Conservation (phyloP, 805 yeast species). For the Candida koratica region DNA sequence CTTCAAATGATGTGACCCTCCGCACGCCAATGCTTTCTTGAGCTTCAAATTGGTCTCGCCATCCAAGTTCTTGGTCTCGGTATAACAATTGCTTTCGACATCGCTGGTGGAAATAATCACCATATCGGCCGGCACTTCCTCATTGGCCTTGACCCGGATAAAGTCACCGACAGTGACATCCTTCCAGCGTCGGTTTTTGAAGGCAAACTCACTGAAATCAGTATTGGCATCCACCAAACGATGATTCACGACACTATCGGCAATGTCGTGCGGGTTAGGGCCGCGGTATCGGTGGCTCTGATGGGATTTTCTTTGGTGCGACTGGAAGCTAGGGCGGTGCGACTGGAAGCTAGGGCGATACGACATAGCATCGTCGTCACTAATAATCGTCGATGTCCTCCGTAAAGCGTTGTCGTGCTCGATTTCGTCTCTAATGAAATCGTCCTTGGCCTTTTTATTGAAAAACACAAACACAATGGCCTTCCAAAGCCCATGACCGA, state of each 20-base stretch:
- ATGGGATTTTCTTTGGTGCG: constrained; percentile 12
- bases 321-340: constrained; percentile 6
- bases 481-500: constrained; percentile 20
- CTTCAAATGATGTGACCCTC: constrained; percentile 42
- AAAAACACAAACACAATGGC: constrained; percentile 23
- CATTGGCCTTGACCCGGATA: constrained; percentile 65
- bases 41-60: constrained; percentile 77
- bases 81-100: constrained; percentile 64
- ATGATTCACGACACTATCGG: constrained; percentile 23
- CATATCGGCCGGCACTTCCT: constrained; percentile 77
- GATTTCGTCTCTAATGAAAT: constrained; percentile 23
- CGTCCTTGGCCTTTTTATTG: constrained; percentile 22
- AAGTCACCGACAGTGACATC: constrained; percentile 70
- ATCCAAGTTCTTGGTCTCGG: constrained; percentile 79
- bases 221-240: constrained; percentile 26
- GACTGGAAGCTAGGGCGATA: constrained; percentile 10
- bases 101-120: constrained; percentile 64
- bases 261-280: constrained; percentile 10
- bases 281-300: constrained; percentile 8
- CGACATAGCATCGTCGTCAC: constrained; percentile 14
- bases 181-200: constrained; percentile 60
- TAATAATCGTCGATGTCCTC: constrained; percentile 36
- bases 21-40: constrained; percentile 51
- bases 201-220: constrained; percentile 34
- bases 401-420: constrained; percentile 26